Evolutionary conservation across 106 monocot genomes (phyloP), one percentile per base, ranked within the genome.

Genomic region (Narthecium ossifragum): DNA sequence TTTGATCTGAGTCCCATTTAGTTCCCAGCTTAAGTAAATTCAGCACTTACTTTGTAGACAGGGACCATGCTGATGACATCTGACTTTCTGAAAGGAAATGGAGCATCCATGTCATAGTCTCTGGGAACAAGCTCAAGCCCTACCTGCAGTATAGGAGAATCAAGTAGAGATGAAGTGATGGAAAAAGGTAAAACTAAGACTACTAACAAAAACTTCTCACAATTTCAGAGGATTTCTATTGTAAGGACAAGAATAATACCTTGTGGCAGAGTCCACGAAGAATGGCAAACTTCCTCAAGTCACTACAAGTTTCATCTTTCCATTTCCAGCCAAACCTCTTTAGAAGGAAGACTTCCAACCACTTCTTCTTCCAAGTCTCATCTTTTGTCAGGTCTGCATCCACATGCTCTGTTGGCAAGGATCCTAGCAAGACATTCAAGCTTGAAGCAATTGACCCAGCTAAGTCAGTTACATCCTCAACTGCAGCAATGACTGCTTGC

Each of bases 191-290:
- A n/a, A n/a, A n/a, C n/a, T n/a, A n/a, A n/a, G n/a, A n/a, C n/a
- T n/a, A n/a, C n/a, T n/a, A n/a, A n/a, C n/a, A n/a, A n/a, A n/a
- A n/a, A n/a, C n/a, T n/a, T n/a, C n/a, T n/a, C n/a, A n/a, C n/a
- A n/a, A n/a, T n/a, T n/a, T n/a, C n/a, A n/a, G n/a, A n/a, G n/a
- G n/a, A n/a, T n/a, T n/a, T n/a, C n/a, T n/a, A n/a, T n/a, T n/a
- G n/a, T n/a, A n/a, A n/a, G n/a, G 12, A 33, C 8, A 47, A 21
- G 26, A 14, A 31, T 28, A 64, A 26, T 30, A 85, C 93, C 89
- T 94, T 94, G 70, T 94, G 89, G 68, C 89, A 89, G 68, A 94
- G 70, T 9, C 93, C 89, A 65, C 89, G 88, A 32, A 94, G 82
- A 68, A 94, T 77, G 25, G 93, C 76, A 70, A 80, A 78, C 68